These are phyloP conservation scores for Verticillium nubilum DNA, from an alignment of 2,329 filamentous ascomycete species.

Conservation along the genomic window DNA sequence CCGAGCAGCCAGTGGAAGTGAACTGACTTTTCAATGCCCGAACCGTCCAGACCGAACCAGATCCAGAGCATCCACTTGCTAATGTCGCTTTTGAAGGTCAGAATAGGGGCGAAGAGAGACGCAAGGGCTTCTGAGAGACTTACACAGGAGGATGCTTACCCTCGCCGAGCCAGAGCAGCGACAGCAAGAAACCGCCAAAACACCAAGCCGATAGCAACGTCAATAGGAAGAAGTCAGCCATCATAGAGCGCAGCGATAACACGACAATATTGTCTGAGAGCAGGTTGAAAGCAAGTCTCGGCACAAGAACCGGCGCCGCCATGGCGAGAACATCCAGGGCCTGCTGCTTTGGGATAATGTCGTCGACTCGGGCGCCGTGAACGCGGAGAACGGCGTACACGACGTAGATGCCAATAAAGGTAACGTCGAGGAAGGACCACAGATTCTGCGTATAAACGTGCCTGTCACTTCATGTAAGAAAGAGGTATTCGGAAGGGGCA, in stretches of 20 bases:
- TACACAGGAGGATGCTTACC: slow-evolving; percentile 54
- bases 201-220: slow-evolving; percentile 75
- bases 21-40: slow-evolving; percentile 53
- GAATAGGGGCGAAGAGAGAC: not conserved
- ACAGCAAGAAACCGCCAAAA: slow-evolving; percentile 75
- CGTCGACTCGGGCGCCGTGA: slow-evolving; percentile 50
- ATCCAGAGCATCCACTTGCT: slow-evolving; percentile 92
- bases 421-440: slow-evolving; percentile 82
- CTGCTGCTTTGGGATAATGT: slow-evolving; percentile 50
- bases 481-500: not conserved
- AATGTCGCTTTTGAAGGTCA: slow-evolving; percentile 47
- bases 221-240: slow-evolving; percentile 76
- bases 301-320: slow-evolving; percentile 71
- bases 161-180: slow-evolving; percentile 71
- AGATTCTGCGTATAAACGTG: slow-evolving; percentile 82
- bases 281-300: slow-evolving; percentile 75
- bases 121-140: slow-evolving; percentile 13
- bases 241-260: slow-evolving; percentile 75
- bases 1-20: slow-evolving; percentile 78
- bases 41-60: slow-evolving; percentile 81
- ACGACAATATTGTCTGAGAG: slow-evolving; percentile 83
- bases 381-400: slow-evolving; percentile 64
- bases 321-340: slow-evolving; percentile 75
- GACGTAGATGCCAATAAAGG: slow-evolving; percentile 67
- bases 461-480: slow-evolving; percentile 33